Evolutionary conservation across 2,329 filamentous ascomycete genomes (phyloP), one percentile per base, ranked within the genome.

Genomic region (Penicillium sp.): DNA sequence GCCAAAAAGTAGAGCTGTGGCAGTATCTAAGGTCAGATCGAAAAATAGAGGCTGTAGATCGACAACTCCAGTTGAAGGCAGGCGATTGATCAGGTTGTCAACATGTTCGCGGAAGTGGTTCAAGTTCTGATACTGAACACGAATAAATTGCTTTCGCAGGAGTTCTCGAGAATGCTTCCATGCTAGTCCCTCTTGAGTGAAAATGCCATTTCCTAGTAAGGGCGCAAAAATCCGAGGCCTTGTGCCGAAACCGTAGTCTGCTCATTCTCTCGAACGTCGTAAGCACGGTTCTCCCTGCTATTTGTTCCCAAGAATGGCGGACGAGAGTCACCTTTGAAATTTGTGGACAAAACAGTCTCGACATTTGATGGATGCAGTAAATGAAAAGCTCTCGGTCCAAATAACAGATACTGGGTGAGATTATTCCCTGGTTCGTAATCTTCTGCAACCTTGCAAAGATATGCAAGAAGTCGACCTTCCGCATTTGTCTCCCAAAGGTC

Each of bases 1-100:
- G 10, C 68, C 69, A 34, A 70, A 70, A 2, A 70, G 56, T 10
- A 70, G 62, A 11, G 66, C 64, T 0, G 63, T 70, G 1, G 67
- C 63, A 0, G 65, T 66, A 27, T 70, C 66, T 11, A 71, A 52
- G 1, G 67, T 72, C 31, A 69, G 51, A 23, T 62, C 57, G 50
- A 70, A 69, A 46, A 74, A 72, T 0, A 71, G 53, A 0, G 67
- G 64, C 44, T 70, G 60, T 0, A 74, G 45, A 24, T 57, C 50
- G n/a, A 65, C 32, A 8, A 55, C 35, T 1, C 53, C 51, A 23
- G 58, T 48, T 2, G 59, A 58, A 3, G 52, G 48, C 1, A 65
- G 20, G 23, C 23, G 49, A 2, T 22, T 20, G 22, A 73, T 58
- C 35, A 74, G 53, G 38, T 69, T 64, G 28, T 66, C 55, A 7